These are phyloP conservation scores for Saccharomycopsis sp. DNA, from an alignment of 805 yeast species.

Conservation along the genomic window DNA sequence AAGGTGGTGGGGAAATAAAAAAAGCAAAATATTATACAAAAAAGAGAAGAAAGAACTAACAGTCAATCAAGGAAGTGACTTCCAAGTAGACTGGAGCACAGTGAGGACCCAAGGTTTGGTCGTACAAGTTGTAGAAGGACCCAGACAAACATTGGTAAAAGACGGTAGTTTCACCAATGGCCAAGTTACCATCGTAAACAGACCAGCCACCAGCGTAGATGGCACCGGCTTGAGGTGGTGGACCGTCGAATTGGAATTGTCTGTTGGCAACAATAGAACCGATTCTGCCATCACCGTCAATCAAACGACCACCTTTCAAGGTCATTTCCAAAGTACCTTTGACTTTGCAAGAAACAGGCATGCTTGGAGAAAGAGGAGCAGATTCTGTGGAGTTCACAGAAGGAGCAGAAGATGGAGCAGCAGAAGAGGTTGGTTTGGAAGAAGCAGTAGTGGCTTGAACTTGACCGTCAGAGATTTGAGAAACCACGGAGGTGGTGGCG, in stretches of 20 bases:
- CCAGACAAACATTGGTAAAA: slow-evolving; percentile 75
- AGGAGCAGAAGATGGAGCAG: too few relatives aligned
- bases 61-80: slow-evolving; percentile 47
- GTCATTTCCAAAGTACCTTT: slow-evolving; percentile 46
- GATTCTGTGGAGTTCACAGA: slow-evolving; percentile 16
- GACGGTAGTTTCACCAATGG: slow-evolving; percentile 49
- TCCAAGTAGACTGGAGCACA: slow-evolving; percentile 55
- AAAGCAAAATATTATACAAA: too few relatives aligned
- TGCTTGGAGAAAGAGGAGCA: slow-evolving; percentile 21
- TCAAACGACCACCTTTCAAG: slow-evolving; percentile 42
- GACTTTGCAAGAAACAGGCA: slow-evolving; percentile 36
- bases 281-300: slow-evolving; percentile 54
- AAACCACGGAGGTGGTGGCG: slow-evolving; percentile 22
- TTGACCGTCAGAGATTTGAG: slow-evolving; percentile 48
- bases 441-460: slow-evolving; percentile 31
- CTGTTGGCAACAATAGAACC: slow-evolving; percentile 77
- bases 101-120: slow-evolving; percentile 49
- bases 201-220: slow-evolving; percentile 65
- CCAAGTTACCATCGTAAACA: slow-evolving; percentile 48
- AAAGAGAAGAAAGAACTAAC: slow-evolving; percentile 34
- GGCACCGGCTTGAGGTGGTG: slow-evolving; percentile 77
- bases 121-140: slow-evolving; percentile 70
- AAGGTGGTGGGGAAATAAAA: too few relatives aligned
- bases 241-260: slow-evolving; percentile 83
- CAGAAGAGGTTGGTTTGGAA: slow-evolving; percentile 23